A percentile compares a stretch with the other conserved stretches of the same genome.
Conservation (phyloP, 2,329 filamentous ascomycete genomes). For the Westerdykella ornata region DNA sequence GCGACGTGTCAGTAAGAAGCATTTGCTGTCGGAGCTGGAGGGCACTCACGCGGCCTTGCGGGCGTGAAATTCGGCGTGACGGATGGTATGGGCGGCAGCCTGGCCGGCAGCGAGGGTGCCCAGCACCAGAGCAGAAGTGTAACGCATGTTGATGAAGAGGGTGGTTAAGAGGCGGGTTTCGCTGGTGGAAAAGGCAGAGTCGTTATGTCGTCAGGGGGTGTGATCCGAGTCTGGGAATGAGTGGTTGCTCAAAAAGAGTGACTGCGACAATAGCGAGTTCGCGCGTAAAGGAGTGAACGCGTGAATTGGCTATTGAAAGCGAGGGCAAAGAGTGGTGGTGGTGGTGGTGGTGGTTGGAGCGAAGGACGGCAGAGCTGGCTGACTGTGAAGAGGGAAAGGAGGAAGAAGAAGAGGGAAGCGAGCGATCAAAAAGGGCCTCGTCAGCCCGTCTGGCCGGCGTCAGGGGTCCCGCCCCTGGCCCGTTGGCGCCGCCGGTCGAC, state of each 20-base stretch:
- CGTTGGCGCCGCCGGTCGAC: not conserved
- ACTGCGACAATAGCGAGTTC: conserved; percentile 19
- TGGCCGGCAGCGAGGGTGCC: conserved; percentile 33
- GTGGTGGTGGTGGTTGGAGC: conserved; percentile 13
- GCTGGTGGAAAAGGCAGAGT: not conserved
- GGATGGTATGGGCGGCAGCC: conserved; percentile 27
- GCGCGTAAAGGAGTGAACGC: conserved; percentile 38
- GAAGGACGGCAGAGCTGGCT: conserved; percentile 15
- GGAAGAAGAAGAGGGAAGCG: conserved; percentile 12
- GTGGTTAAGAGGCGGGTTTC: conserved; percentile 1
- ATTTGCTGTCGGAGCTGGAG: not conserved
- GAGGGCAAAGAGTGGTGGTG: conserved; percentile 11
- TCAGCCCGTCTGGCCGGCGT: conserved; percentile 8
- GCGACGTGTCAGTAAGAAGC: conserved; percentile 8
- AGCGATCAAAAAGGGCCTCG: conserved; percentile 9
- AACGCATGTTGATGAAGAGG: conserved; percentile 25
- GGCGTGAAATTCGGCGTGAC: conserved; percentile 34
- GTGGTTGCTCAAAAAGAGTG: conserved; percentile 19
- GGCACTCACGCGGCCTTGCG: conserved; percentile 28
- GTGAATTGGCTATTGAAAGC: conserved; percentile 20
- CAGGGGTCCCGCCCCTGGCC: conserved; percentile 12
- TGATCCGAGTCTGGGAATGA: not conserved
- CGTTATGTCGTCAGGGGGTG: not conserved
- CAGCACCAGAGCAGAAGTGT: conserved; percentile 33
- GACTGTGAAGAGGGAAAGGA: conserved; percentile 11